Evolutionary conservation across 768 basidiomycete species (phyloP), one percentile per base, ranked within the genome.

Genomic region (Exidia glandulosa): DNA sequence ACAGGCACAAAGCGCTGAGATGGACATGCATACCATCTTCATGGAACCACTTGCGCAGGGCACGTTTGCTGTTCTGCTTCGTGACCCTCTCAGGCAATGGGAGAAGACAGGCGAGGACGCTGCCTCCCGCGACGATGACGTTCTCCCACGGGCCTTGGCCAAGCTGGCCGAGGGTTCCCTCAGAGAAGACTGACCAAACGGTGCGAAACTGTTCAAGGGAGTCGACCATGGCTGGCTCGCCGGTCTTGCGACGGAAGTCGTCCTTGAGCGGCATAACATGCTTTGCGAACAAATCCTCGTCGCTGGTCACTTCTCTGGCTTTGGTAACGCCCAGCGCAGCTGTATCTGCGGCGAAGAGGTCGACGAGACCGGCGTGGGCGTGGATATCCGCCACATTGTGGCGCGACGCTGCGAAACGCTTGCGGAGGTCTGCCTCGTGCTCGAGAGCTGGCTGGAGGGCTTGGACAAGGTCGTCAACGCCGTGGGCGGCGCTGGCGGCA

Each of bases 101-200:
- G 3, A 73, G 65, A 60, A 85, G 70, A 60, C 81, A 82, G 2
- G 82, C 83, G 34, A 81, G 76, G 25, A 86, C 80, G 1, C 81
- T 72, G 13, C 84, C 83, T 19, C 84, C 83, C 48, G 82, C 82
- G 33, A 77, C 83, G 19, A 85, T 73, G 61, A 85, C 80, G 63
- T 85, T 84, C 70, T 75, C 81, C 83, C 83, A 85, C 63, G 84
- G 78, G 37, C 73, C 29, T 19, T 16, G 56, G 12, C 59, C 57
- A 19, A 85, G 71, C 65, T 84, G 82, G 7, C 80, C 81, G 12
- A 86, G 72, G 3, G 82, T 81, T 2, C 80, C 80, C 65, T 86
- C 83, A 13, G 78, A 79, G 68, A 86, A 86, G 47, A 85, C 73
- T 12, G 76, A 59, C 83, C 83, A 86, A 65, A 83, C 83, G 71